Conservation (phyloP, 1,139 yeast genomes). For the Debaryomyces udenii region DNA sequence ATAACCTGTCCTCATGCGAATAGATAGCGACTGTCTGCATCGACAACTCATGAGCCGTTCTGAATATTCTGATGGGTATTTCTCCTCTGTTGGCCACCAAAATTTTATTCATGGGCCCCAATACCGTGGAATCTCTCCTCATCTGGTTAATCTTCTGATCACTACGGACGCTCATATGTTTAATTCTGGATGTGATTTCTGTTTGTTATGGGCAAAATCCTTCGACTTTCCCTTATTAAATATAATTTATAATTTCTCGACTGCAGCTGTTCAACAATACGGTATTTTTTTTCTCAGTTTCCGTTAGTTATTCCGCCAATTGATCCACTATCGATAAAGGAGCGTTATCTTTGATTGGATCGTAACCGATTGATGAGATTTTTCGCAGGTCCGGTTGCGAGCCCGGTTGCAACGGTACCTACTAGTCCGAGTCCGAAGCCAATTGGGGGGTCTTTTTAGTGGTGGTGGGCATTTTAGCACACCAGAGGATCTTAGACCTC, state of each 20-base stretch:
- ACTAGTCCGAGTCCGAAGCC: constrained; percentile 5
- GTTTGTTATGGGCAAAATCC: background rate
- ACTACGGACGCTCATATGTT: constrained; percentile 2
- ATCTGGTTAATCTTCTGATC: constrained; percentile 45
- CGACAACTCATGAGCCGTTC: constrained; percentile 96
- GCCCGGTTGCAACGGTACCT: constrained; percentile 5
- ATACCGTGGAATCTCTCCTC: constrained; percentile 64
- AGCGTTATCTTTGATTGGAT: constrained; percentile 8
- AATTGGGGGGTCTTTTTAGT: too few relatives aligned
- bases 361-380: too few relatives aligned
- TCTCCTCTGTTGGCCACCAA: constrained; percentile 97
- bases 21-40: constrained; percentile 98
- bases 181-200: too few relatives aligned
- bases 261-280: too few relatives aligned
- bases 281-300: too few relatives aligned
- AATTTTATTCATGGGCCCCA: constrained; percentile 71
- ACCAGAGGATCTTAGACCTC: too few relatives aligned
- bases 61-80: constrained; percentile 84
- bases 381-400: constrained; percentile 4
- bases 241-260: too few relatives aligned
- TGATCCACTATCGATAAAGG: background rate
- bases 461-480: too few relatives aligned
- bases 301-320: too few relatives aligned
- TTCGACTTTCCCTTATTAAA: too few relatives aligned
- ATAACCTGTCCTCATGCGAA: constrained; percentile 92